phyloP scores from a whole-genome alignment of 805 yeast species.

The Ogataea nonfermentans region DNA sequence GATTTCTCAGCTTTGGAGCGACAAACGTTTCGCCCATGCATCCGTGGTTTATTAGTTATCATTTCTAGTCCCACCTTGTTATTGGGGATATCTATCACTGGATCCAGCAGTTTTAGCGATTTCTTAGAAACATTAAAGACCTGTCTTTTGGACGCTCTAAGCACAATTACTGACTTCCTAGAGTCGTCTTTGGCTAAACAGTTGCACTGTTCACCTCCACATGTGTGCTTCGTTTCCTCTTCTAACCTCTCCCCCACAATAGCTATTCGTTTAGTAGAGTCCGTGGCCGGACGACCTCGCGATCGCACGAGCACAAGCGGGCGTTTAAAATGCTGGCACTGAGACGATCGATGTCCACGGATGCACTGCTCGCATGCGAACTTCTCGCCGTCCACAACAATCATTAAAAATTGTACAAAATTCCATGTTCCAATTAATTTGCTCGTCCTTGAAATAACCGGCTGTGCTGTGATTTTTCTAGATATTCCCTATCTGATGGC shows the following conservation, averaged over 20 bases:
- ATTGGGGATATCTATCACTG: slow-evolving; percentile 34
- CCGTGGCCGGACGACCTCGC: slow-evolving; percentile 81
- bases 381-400: slow-evolving; percentile 72
- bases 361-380: slow-evolving; percentile 87
- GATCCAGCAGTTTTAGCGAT: slow-evolving; percentile 33
- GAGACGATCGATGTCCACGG: slow-evolving; percentile 87
- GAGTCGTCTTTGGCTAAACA: slow-evolving; percentile 1
- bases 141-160: slow-evolving; percentile 35
- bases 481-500: slow-evolving; percentile 16
- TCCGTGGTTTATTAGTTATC: slow-evolving; percentile 24
- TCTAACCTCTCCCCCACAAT: slow-evolving; percentile 44
- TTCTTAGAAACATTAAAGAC: slow-evolving; percentile 37
- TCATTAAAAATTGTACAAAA: slow-evolving; percentile 44
- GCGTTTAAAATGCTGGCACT: slow-evolving; percentile 77
- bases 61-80: slow-evolving; percentile 33
- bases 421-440: slow-evolving; percentile 10
- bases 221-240: slow-evolving; percentile 1
- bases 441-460: slow-evolving; percentile 13
- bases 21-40: slow-evolving; percentile 22
- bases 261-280: slow-evolving; percentile 57
- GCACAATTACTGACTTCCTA: slow-evolving; percentile 29
- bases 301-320: slow-evolving; percentile 83
- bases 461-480: slow-evolving; percentile 3
- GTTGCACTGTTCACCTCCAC: slow-evolving; percentile 7
- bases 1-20: slow-evolving; percentile 4